Evolutionary conservation across 805 yeast genomes (phyloP).

Genomic region (Yarrowia phangngaensis): DNA sequence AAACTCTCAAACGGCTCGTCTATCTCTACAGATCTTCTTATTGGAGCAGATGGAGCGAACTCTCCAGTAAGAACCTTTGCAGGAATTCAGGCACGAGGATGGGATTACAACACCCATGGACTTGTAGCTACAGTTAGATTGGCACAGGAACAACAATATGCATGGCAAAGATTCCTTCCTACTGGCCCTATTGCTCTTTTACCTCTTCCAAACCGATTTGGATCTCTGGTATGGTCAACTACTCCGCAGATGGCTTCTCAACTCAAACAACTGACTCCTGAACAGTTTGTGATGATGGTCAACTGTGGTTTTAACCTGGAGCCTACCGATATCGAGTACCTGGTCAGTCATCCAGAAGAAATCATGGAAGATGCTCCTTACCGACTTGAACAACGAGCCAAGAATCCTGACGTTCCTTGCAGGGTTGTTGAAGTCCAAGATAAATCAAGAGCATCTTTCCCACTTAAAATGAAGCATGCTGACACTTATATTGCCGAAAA

Average conservation of each 20-base stretch:
- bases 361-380: slow-evolving; percentile 54
- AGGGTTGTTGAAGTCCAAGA: slow-evolving; percentile 56
- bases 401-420: slow-evolving; percentile 63
- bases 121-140: slow-evolving; percentile 85
- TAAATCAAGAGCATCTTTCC: slow-evolving; percentile 79
- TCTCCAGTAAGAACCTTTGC: slow-evolving; percentile 87
- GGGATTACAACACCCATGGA: slow-evolving; percentile 86
- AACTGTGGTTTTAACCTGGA: slow-evolving; percentile 85
- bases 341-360: slow-evolving; percentile 49
- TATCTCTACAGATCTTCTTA: slow-evolving; percentile 65
- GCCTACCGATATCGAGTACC: slow-evolving; percentile 68
- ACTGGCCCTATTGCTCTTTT: slow-evolving; percentile 91
- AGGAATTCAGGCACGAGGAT: slow-evolving; percentile 80
- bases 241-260: slow-evolving; percentile 68
- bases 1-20: slow-evolving; percentile 60
- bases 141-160: slow-evolving; percentile 69
- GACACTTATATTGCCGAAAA: slow-evolving; percentile 82
- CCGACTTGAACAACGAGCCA: slow-evolving; percentile 57
- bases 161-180: slow-evolving; percentile 89
- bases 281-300: slow-evolving; percentile 62
- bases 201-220: slow-evolving; percentile 80
- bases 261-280: slow-evolving; percentile 55
- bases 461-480: slow-evolving; percentile 82
- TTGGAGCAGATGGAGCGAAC: slow-evolving; percentile 95
- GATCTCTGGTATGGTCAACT: slow-evolving; percentile 93